Evolutionary conservation across 495 filamentous ascomycete genomes (phyloP), one percentile per base, ranked within the genome.

Genomic region (Tuber calosporum): DNA sequence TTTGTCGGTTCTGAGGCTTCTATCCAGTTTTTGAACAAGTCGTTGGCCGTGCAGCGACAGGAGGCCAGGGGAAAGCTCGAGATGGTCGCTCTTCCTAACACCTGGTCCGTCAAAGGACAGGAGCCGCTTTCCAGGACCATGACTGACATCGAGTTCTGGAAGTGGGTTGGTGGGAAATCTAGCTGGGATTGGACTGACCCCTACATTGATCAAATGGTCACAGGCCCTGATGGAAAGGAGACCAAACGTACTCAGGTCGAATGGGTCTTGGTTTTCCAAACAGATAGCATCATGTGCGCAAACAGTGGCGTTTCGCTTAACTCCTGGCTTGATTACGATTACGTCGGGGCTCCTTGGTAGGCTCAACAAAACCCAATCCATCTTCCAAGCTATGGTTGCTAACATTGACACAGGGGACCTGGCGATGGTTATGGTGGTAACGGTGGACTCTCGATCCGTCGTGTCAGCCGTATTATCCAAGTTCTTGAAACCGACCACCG

Each of bases 301-400:
- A 87, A 86, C 74, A 83, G 81, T 66, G 78, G 74, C 30, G 79
- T 81, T 43, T 84, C 79, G 43, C 72, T 87, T 48, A 85, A 87
- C 73, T 83, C 85, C 42, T 87, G 80, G 76, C 72, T 87, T 2
- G 82, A 84, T 1, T 87, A 84, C 74, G 85, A 87, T 79, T 87
- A 85, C 85, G 84, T 86, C 42, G 86, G 85, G 19, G 85, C 86
- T 8, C 86, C 86, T 0, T 86, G 85, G 85, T 83, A 83, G 72
- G 22, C 37, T 8, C 8, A 11, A 6, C 45, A n/a, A 6, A 8
- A 13, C 30, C 38, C 58, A 38, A 38, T 43, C 40, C 13, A 34
- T 41, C 0, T 37, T 22, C 1, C 11, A 22, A 20, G 19, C 62
- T 69, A 11, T 38, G 13, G 6, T 45, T 40, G 20, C 22, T 15